Evolutionary conservation across 2,329 filamentous ascomycete genomes (phyloP), one percentile per base, ranked within the genome.

Genomic region (Curvularia lunata): DNA sequence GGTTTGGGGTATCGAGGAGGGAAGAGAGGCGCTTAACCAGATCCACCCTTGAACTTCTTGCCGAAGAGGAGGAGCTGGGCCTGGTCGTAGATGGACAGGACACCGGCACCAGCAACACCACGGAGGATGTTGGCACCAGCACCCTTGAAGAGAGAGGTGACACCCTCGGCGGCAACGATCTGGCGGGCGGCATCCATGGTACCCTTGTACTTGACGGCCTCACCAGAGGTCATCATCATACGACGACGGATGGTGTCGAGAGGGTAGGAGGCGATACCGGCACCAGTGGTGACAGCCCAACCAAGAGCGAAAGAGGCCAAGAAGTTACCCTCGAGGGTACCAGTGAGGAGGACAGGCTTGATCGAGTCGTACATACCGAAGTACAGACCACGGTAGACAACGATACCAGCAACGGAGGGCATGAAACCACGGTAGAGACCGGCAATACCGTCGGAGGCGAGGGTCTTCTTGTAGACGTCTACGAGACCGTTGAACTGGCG

Each of bases 381-480:
- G 93, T 99, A 99, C 77, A 99, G 92, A 97, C 95, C 95, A 92
- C 95, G 95, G 92, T 99, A 99, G 85, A 99, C 95, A 78, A 99
- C 84, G 83, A 99, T 99, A 90, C 95, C 95, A 83, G 91, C 88
- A 79, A 99, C 95, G 79, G 95, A 99, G 82, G 96, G 95, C 88
- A 93, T 92, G 91, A 99, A 99, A 88, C 95, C 95, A 96, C 95
- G 95, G 92, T 99, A 99, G 79, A 99, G 93, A 96, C 95, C 95
- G 80, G 89, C 91, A 85, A 99, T 87, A 96, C 95, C 95, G 82
- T 99, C 95, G 77, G 92, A 91, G 76, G 95, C 94, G 77, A 99
- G 88, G 78, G 95, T 99, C 95, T 99, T 99, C 87, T 92, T 92
- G 93, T 99, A 99, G 85, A 99, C 95, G 78, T 99, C 95, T 72